A percentile compares a stretch with the other conserved stretches of the same genome.
These are phyloP conservation scores for Tetrahymena thermophila DNA, from an alignment of 73 alveolate genomes.

Conservation along the genomic window DNA sequence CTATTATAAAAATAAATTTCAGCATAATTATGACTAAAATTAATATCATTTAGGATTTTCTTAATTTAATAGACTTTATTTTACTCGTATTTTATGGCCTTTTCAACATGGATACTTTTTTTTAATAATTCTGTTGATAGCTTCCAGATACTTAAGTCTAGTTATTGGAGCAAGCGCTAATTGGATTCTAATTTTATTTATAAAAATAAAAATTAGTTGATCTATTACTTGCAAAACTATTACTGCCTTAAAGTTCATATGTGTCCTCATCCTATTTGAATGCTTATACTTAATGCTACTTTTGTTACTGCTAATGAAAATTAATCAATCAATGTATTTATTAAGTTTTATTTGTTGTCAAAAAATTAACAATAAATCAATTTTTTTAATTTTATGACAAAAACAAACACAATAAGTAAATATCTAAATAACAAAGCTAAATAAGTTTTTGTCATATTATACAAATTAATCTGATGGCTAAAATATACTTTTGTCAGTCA, in stretches of 20 bases:
- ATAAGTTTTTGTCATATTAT: not conserved
- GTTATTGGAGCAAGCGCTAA: not conserved
- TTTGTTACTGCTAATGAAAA: not conserved
- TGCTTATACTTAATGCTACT: not conserved
- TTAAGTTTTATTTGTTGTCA: not conserved
- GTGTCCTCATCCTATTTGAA: not conserved
- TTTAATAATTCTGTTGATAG: not conserved
- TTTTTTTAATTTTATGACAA: not conserved
- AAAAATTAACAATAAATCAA: too few species aligned
- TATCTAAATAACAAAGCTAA: not conserved
- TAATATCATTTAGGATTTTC: not conserved
- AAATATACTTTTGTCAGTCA: not conserved
- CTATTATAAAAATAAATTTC: not conserved
- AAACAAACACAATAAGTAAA: too few species aligned
- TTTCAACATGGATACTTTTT: not conserved
- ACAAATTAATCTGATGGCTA: not conserved
- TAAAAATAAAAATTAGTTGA: not conserved
- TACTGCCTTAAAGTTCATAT: not conserved
- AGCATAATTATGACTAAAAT: not conserved
- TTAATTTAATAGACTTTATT: not conserved
- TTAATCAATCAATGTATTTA: too few species aligned
- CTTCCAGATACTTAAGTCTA: not conserved
- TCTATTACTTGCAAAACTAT: not conserved
- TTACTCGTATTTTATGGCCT: not conserved
- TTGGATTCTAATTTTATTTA: not conserved